Evolutionary conservation across 306 rosid species (phyloP).

Genomic region (Fagus sylvatica): DNA sequence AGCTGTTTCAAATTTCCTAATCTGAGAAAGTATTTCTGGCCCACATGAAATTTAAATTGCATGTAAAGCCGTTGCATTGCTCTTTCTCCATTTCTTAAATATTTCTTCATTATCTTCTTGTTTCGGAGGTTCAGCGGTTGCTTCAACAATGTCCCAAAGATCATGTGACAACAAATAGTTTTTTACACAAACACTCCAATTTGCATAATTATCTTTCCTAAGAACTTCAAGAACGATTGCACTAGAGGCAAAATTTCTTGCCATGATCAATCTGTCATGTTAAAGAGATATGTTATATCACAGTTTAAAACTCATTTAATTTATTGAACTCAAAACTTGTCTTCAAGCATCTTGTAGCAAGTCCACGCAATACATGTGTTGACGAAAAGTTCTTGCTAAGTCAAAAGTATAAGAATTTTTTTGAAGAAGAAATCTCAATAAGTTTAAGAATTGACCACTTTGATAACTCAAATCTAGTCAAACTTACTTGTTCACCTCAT

Average conservation of each 20-base stretch:
- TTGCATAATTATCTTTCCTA: conserved; percentile 9
- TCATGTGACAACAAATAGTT: not conserved
- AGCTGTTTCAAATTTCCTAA: not conserved
- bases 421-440: too few relatives aligned
- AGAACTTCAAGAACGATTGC: conserved; percentile 17
- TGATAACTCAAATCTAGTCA: too few relatives aligned
- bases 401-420: too few relatives aligned
- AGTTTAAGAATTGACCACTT: too few relatives aligned
- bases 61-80: conserved; percentile 17
- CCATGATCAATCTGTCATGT: not conserved
- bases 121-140: not conserved
- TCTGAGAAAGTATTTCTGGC: not conserved
- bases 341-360: too few relatives aligned
- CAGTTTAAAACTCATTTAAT: too few relatives aligned
- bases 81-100: not conserved
- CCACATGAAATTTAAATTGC: conserved; percentile 27
- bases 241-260: not conserved
- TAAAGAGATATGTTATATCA: not conserved
- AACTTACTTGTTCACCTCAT: too few relatives aligned
- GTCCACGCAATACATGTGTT: too few relatives aligned
- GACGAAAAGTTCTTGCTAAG: too few relatives aligned
- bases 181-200: conserved; percentile 14
- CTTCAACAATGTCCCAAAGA: conserved; percentile 13
- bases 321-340: too few relatives aligned
- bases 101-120: not conserved